Conservation (phyloP, 2,329 filamentous ascomycete genomes). For the Penicillium sp. region DNA sequence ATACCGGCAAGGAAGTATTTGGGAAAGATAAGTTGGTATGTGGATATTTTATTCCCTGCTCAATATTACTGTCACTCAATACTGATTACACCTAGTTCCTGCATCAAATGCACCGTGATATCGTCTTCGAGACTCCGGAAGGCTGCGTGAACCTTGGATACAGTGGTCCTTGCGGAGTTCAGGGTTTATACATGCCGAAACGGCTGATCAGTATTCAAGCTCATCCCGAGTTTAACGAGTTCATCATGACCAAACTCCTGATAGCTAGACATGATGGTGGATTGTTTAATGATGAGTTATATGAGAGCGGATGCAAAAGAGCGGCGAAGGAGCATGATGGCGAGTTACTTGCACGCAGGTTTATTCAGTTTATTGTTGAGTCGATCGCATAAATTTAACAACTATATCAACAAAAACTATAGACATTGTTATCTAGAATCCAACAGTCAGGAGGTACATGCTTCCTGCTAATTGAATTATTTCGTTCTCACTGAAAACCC, state of each 20-base stretch:
- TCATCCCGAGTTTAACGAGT: constrained; percentile 49
- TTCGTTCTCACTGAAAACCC: not conserved
- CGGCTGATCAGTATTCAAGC: constrained; percentile 48
- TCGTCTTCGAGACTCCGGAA: constrained; percentile 43
- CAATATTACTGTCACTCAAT: too few relatives aligned
- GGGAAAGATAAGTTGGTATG: constrained; percentile 27
- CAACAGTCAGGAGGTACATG: not conserved
- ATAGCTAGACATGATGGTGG: constrained; percentile 20
- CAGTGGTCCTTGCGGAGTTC: constrained; percentile 45
- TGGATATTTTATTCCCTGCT: not conserved
- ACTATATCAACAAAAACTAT: not conserved
- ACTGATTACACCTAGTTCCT: constrained; percentile 18
- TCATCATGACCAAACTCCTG: constrained; percentile 38
- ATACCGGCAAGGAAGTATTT: constrained; percentile 44
- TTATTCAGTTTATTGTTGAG: constrained; percentile 20
- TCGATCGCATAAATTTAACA: not conserved
- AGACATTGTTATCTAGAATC: not conserved
- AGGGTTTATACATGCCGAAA: constrained; percentile 45
- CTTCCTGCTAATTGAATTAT: not conserved
- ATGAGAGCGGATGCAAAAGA: constrained; percentile 16
- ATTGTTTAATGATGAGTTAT: constrained; percentile 25
- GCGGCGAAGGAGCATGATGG: constrained; percentile 1
- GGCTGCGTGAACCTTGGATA: constrained; percentile 42
- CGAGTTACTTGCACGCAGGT: constrained; percentile 14
- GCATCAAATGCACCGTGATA: constrained; percentile 53